Evolutionary conservation across 1,284 basidiomycete genomes (phyloP).

Genomic region (Caloboletus firmus): DNA sequence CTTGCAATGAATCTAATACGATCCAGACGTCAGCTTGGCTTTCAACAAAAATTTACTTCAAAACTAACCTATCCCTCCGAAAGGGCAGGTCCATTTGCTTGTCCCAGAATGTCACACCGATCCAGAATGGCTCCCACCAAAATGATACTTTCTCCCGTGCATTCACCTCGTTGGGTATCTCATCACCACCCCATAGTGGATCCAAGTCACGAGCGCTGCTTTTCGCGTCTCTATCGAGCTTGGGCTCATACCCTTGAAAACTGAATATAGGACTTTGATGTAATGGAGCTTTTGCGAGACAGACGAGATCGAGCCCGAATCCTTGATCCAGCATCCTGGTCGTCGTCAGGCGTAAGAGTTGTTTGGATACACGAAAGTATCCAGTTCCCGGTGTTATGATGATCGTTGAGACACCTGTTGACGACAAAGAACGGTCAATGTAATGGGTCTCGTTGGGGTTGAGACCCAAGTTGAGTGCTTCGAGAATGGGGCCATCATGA

Average conservation of each 20-base stretch:
- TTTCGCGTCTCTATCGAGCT: constrained; percentile 46
- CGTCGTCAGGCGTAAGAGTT: constrained; percentile 87
- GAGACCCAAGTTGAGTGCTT: constrained; percentile 90
- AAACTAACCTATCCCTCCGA: constrained; percentile 69
- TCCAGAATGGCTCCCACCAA: constrained; percentile 89
- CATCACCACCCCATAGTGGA: constrained; percentile 81
- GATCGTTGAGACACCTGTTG: constrained; percentile 87
- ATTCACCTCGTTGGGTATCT: constrained; percentile 38
- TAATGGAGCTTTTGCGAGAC: constrained; percentile 88
- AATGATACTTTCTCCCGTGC: constrained; percentile 54
- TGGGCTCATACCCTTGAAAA: constrained; percentile 63
- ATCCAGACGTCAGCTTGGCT: not conserved
- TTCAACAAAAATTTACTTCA: not conserved
- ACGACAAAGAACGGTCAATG: constrained; percentile 90
- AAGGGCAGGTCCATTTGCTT: constrained; percentile 85
- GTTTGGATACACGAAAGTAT: constrained; percentile 91
- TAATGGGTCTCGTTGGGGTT: constrained; percentile 96
- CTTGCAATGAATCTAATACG: constrained; percentile 76
- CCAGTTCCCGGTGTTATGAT: constrained; percentile 94
- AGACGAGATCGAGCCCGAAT: constrained; percentile 86
- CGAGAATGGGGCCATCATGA: constrained; percentile 92
- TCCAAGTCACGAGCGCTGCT: constrained; percentile 57
- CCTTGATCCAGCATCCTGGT: constrained; percentile 97
- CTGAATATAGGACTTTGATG: constrained; percentile 91
- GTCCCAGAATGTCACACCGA: constrained; percentile 80